Evolutionary conservation across 2,329 filamentous ascomycete species (phyloP).

Genomic region (Colletotrichum zoysiae): DNA sequence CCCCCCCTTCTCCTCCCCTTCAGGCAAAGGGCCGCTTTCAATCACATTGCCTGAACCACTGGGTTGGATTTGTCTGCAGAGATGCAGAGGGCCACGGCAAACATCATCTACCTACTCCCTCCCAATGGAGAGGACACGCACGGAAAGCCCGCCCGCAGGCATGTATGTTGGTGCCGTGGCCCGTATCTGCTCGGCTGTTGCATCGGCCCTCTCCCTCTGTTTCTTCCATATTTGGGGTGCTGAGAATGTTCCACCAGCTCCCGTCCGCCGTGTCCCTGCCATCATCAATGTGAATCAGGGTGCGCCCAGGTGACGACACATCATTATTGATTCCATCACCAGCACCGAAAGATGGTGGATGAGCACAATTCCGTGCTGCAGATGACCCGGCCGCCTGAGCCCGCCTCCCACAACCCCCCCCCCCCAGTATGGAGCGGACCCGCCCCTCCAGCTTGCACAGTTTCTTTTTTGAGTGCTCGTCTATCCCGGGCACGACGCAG

Average conservation of each 20-base stretch:
- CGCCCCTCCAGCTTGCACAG: slow-evolving; percentile 1
- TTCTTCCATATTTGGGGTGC: background rate
- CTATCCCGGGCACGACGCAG: slow-evolving; percentile 12
- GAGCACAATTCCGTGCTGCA: slow-evolving; percentile 3
- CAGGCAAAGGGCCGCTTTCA: slow-evolving; percentile 23
- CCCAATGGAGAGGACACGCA: background rate
- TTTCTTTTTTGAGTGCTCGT: slow-evolving; percentile 15
- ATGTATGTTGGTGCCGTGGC: slow-evolving; percentile 9
- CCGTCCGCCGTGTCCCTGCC: background rate
- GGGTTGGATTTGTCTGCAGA: slow-evolving; percentile 12
- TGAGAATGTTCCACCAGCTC: background rate
- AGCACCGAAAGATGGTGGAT: background rate
- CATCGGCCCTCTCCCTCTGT: slow-evolving; percentile 1
- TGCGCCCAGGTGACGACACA: background rate
- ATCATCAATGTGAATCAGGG: slow-evolving; percentile 4
- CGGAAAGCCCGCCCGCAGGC: background rate
- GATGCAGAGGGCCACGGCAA: slow-evolving; percentile 4
- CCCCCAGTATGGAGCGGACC: background rate
- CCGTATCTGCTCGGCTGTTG: background rate
- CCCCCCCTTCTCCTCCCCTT: background rate
- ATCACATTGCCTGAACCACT: slow-evolving; percentile 28
- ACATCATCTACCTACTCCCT: background rate
- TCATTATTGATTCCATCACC: background rate
- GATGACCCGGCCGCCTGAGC: slow-evolving; percentile 2
- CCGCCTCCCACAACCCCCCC: background rate